These are phyloP conservation scores for Neofusicoccum ribis DNA, from an alignment of 2,329 filamentous ascomycete genomes.

Conservation along the genomic window DNA sequence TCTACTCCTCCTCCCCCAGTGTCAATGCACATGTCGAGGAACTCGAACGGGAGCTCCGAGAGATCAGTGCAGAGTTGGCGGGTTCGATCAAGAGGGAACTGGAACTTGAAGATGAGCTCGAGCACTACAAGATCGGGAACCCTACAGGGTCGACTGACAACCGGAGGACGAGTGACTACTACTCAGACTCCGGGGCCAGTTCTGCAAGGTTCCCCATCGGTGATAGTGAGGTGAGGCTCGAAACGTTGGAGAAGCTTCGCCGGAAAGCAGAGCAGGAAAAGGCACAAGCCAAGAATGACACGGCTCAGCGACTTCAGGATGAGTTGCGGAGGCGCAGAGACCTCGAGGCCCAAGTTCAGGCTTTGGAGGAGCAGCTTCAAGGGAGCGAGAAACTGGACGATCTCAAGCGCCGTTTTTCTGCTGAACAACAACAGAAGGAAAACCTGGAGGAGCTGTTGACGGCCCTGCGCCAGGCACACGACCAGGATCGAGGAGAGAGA, in stretches of 20 bases:
- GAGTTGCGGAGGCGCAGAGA: conserved; percentile 74
- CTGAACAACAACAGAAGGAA: conserved; percentile 84
- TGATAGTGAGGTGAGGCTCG: conserved; percentile 55
- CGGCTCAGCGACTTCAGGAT: conserved; percentile 83
- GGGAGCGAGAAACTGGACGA: conserved; percentile 69
- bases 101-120: conserved; percentile 92
- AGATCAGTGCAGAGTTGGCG: conserved; percentile 90
- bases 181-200: conserved; percentile 91
- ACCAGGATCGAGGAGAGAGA: conserved; percentile 80
- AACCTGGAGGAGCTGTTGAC: conserved; percentile 91
- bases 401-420: conserved; percentile 73
- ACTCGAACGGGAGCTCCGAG: conserved; percentile 90
- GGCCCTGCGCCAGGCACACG: conserved; percentile 78
- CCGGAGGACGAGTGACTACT: conserved; percentile 92
- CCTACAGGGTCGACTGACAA: conserved; percentile 57
- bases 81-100: conserved; percentile 92
- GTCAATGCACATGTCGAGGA: conserved; percentile 69
- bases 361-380: conserved; percentile 76
- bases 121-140: conserved; percentile 78
- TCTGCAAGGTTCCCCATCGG: conserved; percentile 74
- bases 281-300: conserved; percentile 79
- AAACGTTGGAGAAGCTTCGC: conserved; percentile 80
- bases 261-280: conserved; percentile 87
- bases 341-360: conserved; percentile 80
- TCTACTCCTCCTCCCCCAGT: conserved; percentile 44